Base-by-base conservation (phyloP, 352 stramenopile species). In the Phytophthora syringae region DNA sequence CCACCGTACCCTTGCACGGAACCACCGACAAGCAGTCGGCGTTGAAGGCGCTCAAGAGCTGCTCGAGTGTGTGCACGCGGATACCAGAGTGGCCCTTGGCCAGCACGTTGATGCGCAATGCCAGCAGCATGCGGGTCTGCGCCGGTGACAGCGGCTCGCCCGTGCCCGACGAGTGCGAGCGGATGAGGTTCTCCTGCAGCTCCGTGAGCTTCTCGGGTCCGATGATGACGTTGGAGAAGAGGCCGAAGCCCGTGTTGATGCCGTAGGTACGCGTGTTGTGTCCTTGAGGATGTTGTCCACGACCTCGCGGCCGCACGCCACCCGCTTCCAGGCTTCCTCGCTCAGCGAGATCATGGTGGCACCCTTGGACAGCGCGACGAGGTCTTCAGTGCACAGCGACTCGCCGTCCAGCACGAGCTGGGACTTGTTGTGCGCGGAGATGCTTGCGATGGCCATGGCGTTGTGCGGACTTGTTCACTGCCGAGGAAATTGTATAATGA, bases 161-260 rank as follows among this genome's bases (percentile, higher is more conserved):
- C 24, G 92, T 92, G 56, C 90, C 84, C 10, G 84, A 90, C 57
- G 84, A 86, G 69, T 93, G 84, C 52, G 84, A 93, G 42, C 81
- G 80, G 70, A 92, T 94, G 64, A 92, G 69, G 80, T 94, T 92
- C 52, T 93, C 84, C 53, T 97, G 88, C 52, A 97, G 63, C 72
- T 95, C 82, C 10, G 79, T 82, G 53, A 97, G 83, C 68, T 96
- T 92, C 52, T 94, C 81, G 36, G 83, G 75, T 30, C 75, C 77
- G 57, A 97, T 93, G 70, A 96, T 86, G 48, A 97, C 88, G 62
- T 97, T 94, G 37, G 82, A 95, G 76, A 97, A 97, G 54, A 95
- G 78, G 1, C 90, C 90, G 59, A 97, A 97, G 67, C 89, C 90
- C 64, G 90, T 97, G 79, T 97, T 97, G 82, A 97, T 97, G 53